Base-by-base conservation (phyloP, 2,329 filamentous ascomycete species). In the Chrysoporthe cubensis region DNA sequence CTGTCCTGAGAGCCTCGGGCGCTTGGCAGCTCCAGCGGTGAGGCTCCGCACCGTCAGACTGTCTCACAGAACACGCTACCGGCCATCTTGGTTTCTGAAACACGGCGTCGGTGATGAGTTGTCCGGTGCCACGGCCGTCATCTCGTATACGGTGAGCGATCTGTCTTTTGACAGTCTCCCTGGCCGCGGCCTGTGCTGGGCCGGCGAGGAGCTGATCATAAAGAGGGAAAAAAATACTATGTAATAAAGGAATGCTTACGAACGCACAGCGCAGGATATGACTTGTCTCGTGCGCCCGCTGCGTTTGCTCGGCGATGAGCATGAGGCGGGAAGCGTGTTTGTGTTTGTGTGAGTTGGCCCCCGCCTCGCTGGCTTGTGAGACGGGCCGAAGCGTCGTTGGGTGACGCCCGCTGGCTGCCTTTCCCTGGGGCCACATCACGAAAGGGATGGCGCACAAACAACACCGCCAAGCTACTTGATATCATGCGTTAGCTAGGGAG, bases 21-120 rank as follows among this genome's bases (percentile, higher is more conserved):
- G 54, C 8, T 8, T n/a, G 2, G 14, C 26, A 13, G 14, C 34
- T 40, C 8, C 32, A 40, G 54, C 54, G 11, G 54, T 57, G 32
- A 11, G 14, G 2, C 21, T 34, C 14, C 54, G 18, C 18, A 40
- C 32, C 6, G 32, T n/a, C 32, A 46, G 13, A 40, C 18, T 3
- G 54, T 57, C 21, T 18, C 44, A 62, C 60, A 52, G 32, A 21
- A 40, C 11, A 26, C 32, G 7, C 44, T 8, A n/a, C 44, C 42
- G 14, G 26, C n/a, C 16, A 13, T 26, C 9, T 32, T 9, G 9
- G 4, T 9, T 3, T 44, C 13, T 59, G 40, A 42, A 40, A 64
- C 62, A 43, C 14, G 13, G 34, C 37, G 50, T 64, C 62, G 62
- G 54, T 64, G 37, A 57, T 64, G 50, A 34, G 62, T 26, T 64